Conservation (phyloP, 1,284 basidiomycete genomes). For the Ceratobasidium sp. region DNA sequence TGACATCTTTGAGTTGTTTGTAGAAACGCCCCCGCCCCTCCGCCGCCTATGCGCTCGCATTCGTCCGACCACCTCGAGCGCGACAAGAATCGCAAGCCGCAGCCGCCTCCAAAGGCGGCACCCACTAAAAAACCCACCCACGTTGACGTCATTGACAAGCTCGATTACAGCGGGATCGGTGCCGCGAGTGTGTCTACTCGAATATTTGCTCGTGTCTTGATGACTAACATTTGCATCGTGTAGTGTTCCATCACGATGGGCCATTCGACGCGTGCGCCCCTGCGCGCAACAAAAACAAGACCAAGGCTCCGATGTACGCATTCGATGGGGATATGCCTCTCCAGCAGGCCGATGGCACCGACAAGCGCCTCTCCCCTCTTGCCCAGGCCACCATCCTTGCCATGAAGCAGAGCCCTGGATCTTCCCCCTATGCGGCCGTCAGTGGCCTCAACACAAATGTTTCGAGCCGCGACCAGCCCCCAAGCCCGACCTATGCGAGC, state of each 20-base stretch:
- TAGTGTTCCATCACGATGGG: slow-evolving; percentile 89
- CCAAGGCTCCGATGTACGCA: slow-evolving; percentile 81
- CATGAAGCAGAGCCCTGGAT: slow-evolving; percentile 43
- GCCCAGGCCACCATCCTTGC: slow-evolving; percentile 46
- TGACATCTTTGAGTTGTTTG: not conserved
- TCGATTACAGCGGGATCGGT: slow-evolving; percentile 74
- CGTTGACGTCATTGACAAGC: slow-evolving; percentile 72
- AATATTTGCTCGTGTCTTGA: slow-evolving; percentile 36
- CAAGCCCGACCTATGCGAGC: slow-evolving; percentile 29
- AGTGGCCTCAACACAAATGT: slow-evolving; percentile 3
- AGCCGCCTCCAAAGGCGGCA: slow-evolving; percentile 56
- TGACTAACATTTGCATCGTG: slow-evolving; percentile 13
- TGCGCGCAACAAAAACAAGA: slow-evolving; percentile 80
- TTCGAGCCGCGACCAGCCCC: slow-evolving; percentile 47
- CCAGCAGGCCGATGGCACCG: slow-evolving; percentile 57
- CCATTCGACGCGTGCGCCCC: slow-evolving; percentile 89
- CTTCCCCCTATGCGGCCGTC: slow-evolving; percentile 44
- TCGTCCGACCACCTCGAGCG: slow-evolving; percentile 30
- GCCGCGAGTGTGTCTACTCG: slow-evolving; percentile 66
- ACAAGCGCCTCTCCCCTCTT: slow-evolving; percentile 44
- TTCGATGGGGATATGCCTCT: slow-evolving; percentile 66
- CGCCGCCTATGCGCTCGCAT: slow-evolving; percentile 15
- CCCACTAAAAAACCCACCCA: slow-evolving; percentile 72
- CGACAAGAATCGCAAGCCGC: slow-evolving; percentile 59
- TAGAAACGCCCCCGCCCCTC: slow-evolving; percentile 4